Evolutionary conservation across 2,329 filamentous ascomycete species (phyloP).

Genomic region (Scedosporium aurantiacum): DNA sequence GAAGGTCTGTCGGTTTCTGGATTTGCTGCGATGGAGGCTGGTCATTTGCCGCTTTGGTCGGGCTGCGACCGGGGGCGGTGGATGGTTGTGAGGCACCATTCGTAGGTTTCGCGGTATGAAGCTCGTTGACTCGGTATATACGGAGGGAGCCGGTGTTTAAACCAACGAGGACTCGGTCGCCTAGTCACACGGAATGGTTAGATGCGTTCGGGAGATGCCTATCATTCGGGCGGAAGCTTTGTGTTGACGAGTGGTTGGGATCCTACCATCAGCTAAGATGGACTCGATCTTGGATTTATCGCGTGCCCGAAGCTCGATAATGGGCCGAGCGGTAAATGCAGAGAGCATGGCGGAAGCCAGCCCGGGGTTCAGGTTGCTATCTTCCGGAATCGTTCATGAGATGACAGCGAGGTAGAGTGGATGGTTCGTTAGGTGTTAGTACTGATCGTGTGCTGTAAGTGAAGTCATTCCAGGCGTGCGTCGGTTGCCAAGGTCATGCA

Average conservation of each 20-base stretch:
- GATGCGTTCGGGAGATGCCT: not conserved
- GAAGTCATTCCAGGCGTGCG: slow-evolving; percentile 4
- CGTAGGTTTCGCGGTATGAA: slow-evolving; percentile 19
- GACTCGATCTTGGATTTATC: slow-evolving; percentile 98
- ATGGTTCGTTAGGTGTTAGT: not conserved
- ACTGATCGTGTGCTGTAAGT: not conserved
- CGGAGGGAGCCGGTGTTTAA: slow-evolving; percentile 81
- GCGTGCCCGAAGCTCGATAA: slow-evolving; percentile 90
- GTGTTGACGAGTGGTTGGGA: not conserved
- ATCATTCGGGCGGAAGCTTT: not conserved
- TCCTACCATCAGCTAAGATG: slow-evolving; percentile 74
- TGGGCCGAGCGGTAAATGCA: slow-evolving; percentile 89
- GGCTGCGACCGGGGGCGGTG: slow-evolving; percentile 16
- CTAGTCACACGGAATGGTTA: slow-evolving; percentile 27
- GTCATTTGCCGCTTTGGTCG: slow-evolving; percentile 6
- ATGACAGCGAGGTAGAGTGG: not conserved
- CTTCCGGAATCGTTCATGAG: slow-evolving; percentile 3
- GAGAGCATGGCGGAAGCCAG: slow-evolving; percentile 68
- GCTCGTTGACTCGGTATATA: slow-evolving; percentile 82
- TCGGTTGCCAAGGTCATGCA: not conserved
- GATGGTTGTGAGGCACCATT: slow-evolving; percentile 21
- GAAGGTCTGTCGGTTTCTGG: slow-evolving; percentile 61
- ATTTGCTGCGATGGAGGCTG: slow-evolving; percentile 17
- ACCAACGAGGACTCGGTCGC: slow-evolving; percentile 84
- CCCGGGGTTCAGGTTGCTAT: slow-evolving; percentile 17